These are phyloP conservation scores for Neopestalotiopsis sp. DNA, from an alignment of 2,329 filamentous ascomycete genomes.

Conservation along the genomic window DNA sequence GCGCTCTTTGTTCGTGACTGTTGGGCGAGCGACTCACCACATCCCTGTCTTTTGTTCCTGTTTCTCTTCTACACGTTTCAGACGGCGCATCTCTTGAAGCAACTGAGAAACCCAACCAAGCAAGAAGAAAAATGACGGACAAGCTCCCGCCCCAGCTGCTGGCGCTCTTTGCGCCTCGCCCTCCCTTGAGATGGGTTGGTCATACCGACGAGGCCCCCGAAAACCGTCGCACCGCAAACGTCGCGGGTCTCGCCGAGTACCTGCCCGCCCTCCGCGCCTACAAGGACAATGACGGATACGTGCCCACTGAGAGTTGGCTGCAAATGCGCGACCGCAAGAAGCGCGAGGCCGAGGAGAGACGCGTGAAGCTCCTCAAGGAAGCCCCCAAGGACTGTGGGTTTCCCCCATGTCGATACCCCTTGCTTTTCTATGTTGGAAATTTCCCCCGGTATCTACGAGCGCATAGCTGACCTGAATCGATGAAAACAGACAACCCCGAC, in stretches of 20 bases:
- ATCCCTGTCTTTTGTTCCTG: constrained; percentile 4
- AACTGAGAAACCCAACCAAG: background rate
- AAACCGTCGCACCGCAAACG: constrained; percentile 74
- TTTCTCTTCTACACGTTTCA: background rate
- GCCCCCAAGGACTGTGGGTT: constrained; percentile 67
- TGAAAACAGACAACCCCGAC: constrained; percentile 71
- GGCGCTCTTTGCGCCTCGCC: constrained; percentile 92
- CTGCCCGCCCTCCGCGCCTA: constrained; percentile 77
- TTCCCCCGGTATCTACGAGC: background rate
- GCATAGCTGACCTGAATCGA: constrained; percentile 22
- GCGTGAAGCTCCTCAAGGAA: constrained; percentile 68
- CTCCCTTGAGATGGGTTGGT: constrained; percentile 86
- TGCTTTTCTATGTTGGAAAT: background rate
- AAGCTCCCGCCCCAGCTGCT: constrained; percentile 92
- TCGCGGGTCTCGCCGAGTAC: constrained; percentile 76
- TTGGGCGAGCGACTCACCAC: background rate
- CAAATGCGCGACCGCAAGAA: constrained; percentile 84
- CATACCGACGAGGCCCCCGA: constrained; percentile 84
- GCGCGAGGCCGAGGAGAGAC: constrained; percentile 74
- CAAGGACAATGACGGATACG: constrained; percentile 76
- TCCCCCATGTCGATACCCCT: constrained; percentile 5
- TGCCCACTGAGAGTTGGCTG: constrained; percentile 91
- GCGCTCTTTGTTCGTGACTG: constrained; percentile 5
- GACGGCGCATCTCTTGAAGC: background rate
- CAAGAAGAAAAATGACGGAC: constrained; percentile 76